Evolutionary conservation across 129 eudicot species (phyloP).

Genomic region (Smallanthus sonchifolius): DNA sequence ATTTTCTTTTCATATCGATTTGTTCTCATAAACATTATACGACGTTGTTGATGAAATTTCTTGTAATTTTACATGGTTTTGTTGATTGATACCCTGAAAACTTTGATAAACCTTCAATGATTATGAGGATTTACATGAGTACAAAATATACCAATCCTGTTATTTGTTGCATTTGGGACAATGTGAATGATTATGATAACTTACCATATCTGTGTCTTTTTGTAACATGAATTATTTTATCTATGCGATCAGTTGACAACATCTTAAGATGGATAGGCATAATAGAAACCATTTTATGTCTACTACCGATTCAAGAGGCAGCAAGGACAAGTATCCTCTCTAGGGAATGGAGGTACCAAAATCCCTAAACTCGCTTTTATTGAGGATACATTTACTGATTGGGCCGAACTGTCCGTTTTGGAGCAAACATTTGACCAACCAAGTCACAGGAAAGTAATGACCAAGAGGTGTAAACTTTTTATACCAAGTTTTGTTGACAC

Average conservation of each 20-base stretch:
- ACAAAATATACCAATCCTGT: too few relatives aligned
- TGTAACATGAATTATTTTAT: too few relatives aligned
- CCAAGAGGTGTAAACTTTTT: neutral
- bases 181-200: too few relatives aligned
- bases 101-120: neutral
- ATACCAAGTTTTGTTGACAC: slow-evolving; percentile 11
- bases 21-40: too few relatives aligned
- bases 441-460: neutral
- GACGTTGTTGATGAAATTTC: too few relatives aligned
- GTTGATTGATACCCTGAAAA: neutral
- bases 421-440: neutral
- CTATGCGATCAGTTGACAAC: neutral
- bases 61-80: too few relatives aligned
- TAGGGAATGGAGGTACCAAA: slow-evolving; percentile 10
- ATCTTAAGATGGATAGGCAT: slow-evolving; percentile 7
- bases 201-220: too few relatives aligned
- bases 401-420: neutral
- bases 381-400: neutral
- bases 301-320: slow-evolving; percentile 11
- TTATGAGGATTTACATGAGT: too few relatives aligned
- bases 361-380: slow-evolving; percentile 13
- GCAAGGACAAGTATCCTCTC: slow-evolving; percentile 16
- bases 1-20: neutral
- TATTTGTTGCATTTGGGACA: neutral
- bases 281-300: slow-evolving; percentile 7